phyloP scores from a whole-genome alignment of 176 grass and related monocot species.

The Puccinellia tenuiflora region DNA sequence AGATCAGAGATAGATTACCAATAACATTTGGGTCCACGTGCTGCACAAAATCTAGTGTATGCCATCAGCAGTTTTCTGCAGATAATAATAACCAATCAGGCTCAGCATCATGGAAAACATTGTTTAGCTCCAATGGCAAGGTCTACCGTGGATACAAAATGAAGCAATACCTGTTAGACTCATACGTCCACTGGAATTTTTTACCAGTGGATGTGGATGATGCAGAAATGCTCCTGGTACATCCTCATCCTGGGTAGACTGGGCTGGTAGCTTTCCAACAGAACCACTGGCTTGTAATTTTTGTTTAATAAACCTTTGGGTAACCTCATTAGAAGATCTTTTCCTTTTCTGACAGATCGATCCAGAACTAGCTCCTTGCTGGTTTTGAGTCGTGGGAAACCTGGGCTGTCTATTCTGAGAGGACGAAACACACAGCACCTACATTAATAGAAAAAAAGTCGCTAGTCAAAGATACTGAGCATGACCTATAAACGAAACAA shows the following conservation, averaged over 20 bases:
- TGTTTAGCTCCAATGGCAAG: slow-evolving; percentile 13
- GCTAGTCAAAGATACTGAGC: slow-evolving; percentile 9
- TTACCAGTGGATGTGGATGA: slow-evolving; percentile 19
- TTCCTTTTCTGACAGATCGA: slow-evolving; percentile 52
- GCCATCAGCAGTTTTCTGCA: slow-evolving; percentile 74
- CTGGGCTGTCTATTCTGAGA: slow-evolving; percentile 27
- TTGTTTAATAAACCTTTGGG: slow-evolving; percentile 25
- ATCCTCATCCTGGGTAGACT: slow-evolving; percentile 22
- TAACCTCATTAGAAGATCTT: slow-evolving; percentile 34
- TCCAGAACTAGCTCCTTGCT: slow-evolving; percentile 33
- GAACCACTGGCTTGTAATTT: slow-evolving; percentile 11
- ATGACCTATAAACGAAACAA: too few species aligned
- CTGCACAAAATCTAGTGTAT: slow-evolving; percentile 64
- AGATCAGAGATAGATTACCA: slow-evolving; percentile 76
- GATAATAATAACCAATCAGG: slow-evolving; percentile 24
- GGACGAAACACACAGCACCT: slow-evolving; percentile 77
- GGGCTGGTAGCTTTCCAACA: slow-evolving; percentile 1
- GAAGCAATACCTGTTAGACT: slow-evolving; percentile 73
- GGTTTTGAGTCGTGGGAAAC: slow-evolving; percentile 15
- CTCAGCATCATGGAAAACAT: background rate
- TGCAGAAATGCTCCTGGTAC: slow-evolving; percentile 17
- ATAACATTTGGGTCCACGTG: slow-evolving; percentile 65
- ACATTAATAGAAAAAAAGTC: slow-evolving; percentile 18
- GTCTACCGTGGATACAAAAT: background rate
- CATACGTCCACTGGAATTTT: slow-evolving; percentile 75